A percentile compares a stretch with the other conserved stretches of the same genome.
Evolutionary conservation across 306 rosid species (phyloP).

Genomic region (Fragaria vesca): DNA sequence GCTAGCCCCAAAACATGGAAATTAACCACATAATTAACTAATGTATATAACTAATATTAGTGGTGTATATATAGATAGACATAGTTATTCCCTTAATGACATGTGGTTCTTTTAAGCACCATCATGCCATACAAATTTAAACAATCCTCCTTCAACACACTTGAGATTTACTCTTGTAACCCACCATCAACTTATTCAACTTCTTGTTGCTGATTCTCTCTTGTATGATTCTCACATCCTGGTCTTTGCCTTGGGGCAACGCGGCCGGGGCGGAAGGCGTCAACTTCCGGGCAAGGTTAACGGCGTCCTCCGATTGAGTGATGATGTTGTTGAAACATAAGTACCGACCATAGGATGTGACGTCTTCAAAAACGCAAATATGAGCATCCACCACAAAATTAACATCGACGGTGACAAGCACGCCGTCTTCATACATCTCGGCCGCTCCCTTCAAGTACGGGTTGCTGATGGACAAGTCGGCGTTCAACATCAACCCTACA

Average conservation of each 20-base stretch:
- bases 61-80: neutral
- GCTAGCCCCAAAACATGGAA: neutral
- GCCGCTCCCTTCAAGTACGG: conserved; percentile 90
- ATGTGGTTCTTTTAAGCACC: neutral
- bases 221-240: conserved; percentile 43
- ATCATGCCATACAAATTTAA: neutral
- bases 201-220: conserved; percentile 85
- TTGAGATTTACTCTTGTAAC: conserved; percentile 36
- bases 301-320: conserved; percentile 59
- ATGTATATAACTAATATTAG: neutral
- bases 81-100: neutral
- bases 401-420: conserved; percentile 74
- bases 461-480: conserved; percentile 46
- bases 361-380: conserved; percentile 59
- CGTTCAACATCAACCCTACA: conserved; percentile 44
- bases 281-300: conserved; percentile 56
- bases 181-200: conserved; percentile 74
- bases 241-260: conserved; percentile 43
- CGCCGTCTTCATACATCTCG: conserved; percentile 90
- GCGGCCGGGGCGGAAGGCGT: conserved; percentile 41
- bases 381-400: conserved; percentile 62
- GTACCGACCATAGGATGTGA: conserved; percentile 89
- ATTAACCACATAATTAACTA: neutral
- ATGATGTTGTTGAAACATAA: conserved; percentile 70
- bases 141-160: conserved; percentile 12